phyloP scores from a whole-genome alignment of 2,329 filamentous ascomycete genomes.

The Fusarium sp. region DNA sequence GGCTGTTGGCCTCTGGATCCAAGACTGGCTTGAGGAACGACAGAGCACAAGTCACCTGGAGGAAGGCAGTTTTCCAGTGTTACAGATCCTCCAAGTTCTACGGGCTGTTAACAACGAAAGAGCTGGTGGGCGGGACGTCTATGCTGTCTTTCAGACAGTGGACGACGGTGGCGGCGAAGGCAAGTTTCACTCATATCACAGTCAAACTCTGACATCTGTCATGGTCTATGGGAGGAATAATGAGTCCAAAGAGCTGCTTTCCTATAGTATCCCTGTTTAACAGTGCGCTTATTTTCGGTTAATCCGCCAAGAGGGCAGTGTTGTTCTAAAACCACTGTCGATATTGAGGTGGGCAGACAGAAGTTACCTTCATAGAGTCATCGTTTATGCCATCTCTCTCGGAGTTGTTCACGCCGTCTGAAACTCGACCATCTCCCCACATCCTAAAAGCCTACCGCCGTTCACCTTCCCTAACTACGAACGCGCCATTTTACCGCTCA shows the following conservation, averaged over 20 bases:
- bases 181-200: slow-evolving; percentile 37
- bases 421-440: too few relatives aligned
- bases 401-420: too few relatives aligned
- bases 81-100: slow-evolving; percentile 36
- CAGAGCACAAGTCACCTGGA: slow-evolving; percentile 29
- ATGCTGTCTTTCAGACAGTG: slow-evolving; percentile 20
- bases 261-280: not conserved
- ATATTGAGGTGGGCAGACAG: too few relatives aligned
- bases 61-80: slow-evolving; percentile 43
- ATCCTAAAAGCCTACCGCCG: too few relatives aligned
- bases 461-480: too few relatives aligned
- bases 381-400: too few relatives aligned
- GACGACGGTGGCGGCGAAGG: slow-evolving; percentile 33
- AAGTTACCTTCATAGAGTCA: too few relatives aligned
- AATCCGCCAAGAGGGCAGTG: not conserved
- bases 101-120: slow-evolving; percentile 33
- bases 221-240: slow-evolving; percentile 17
- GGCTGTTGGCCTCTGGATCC: slow-evolving; percentile 33
- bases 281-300: not conserved
- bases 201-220: slow-evolving; percentile 19
- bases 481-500: too few relatives aligned
- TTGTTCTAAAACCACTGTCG: too few relatives aligned
- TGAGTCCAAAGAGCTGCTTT: not conserved
- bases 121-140: slow-evolving; percentile 10
- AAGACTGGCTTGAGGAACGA: slow-evolving; percentile 39